phyloP scores from a whole-genome alignment of 208 protist species.

The Crithidia acanthocephali region DNA sequence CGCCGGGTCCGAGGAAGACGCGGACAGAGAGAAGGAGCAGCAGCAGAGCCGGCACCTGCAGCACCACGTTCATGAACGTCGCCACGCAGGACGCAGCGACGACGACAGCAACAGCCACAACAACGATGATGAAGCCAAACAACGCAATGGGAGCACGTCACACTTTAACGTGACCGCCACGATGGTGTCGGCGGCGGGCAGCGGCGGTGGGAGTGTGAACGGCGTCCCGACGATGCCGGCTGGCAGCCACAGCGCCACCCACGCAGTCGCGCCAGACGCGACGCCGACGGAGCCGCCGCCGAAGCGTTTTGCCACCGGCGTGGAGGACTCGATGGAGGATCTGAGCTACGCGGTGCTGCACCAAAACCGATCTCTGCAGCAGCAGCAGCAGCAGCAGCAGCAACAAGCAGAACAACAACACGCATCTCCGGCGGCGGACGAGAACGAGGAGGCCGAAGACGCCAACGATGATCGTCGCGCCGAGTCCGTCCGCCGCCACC shows the following conservation, averaged over 20 bases:
- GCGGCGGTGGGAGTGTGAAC: background rate
- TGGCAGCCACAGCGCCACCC: conserved; percentile 6
- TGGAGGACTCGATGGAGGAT: conserved; percentile 15
- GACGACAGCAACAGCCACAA: conserved; percentile 2
- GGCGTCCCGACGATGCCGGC: conserved; percentile 15
- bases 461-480: background rate
- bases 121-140: background rate
- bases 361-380: background rate
- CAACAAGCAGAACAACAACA: background rate
- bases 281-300: conserved; percentile 29
- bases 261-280: conserved; percentile 12
- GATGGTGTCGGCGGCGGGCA: background rate
- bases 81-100: background rate
- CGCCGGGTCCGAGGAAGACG: too few relatives aligned
- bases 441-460: conserved; percentile 7
- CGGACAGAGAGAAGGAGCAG: too few relatives aligned
- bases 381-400: too few relatives aligned
- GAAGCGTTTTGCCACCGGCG: conserved; percentile 34
- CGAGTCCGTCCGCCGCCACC: conserved; percentile 2
- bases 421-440: background rate
- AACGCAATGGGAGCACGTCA: background rate
- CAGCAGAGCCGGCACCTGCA: background rate
- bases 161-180: background rate
- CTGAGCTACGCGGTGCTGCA: conserved; percentile 11
- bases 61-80: background rate